A percentile compares a stretch with the other conserved stretches of the same genome.
phyloP scores from a whole-genome alignment of 2,329 filamentous ascomycete genomes.

The Pyricularia sp. region DNA sequence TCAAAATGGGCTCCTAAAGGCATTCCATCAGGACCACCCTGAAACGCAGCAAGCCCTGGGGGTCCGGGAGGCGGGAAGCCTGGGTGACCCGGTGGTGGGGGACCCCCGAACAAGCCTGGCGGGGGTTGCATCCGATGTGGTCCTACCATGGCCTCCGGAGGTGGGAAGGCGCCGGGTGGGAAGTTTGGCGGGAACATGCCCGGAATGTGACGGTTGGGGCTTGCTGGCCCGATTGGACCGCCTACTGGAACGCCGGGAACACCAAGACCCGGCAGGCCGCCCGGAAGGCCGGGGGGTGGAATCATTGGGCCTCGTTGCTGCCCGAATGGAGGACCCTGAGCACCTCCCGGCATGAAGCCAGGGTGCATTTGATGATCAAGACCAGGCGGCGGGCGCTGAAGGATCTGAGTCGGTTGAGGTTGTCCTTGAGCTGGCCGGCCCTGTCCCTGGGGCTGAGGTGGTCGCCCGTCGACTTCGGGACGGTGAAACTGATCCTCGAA shows the following conservation, averaged over 20 bases:
- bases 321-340: conserved; percentile 26
- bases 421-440: conserved; percentile 21
- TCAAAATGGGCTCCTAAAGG: conserved; percentile 40
- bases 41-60: conserved; percentile 46
- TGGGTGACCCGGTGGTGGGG: conserved; percentile 24
- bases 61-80: conserved; percentile 37
- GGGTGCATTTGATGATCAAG: conserved; percentile 50
- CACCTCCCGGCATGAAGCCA: conserved; percentile 38
- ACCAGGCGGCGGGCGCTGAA: conserved; percentile 54
- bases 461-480: conserved; percentile 26
- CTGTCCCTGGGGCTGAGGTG: conserved; percentile 2
- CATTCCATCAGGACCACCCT: conserved; percentile 40
- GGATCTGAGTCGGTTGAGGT: conserved; percentile 49
- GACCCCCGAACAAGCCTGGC: conserved; percentile 46
- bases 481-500: conserved; percentile 45
- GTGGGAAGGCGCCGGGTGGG: conserved; percentile 36
- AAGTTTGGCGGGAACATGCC: conserved; percentile 45
- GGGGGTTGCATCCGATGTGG: conserved; percentile 47
- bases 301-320: conserved; percentile 38
- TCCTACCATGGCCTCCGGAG: conserved; percentile 38
- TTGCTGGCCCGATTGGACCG: conserved; percentile 42
- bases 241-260: conserved; percentile 41
- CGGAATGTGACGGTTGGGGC: conserved; percentile 38
- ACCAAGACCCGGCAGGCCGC: conserved; percentile 39
- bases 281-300: conserved; percentile 42